Conservation (phyloP, 2,329 filamentous ascomycete genomes). For the Alternaria alternata region DNA sequence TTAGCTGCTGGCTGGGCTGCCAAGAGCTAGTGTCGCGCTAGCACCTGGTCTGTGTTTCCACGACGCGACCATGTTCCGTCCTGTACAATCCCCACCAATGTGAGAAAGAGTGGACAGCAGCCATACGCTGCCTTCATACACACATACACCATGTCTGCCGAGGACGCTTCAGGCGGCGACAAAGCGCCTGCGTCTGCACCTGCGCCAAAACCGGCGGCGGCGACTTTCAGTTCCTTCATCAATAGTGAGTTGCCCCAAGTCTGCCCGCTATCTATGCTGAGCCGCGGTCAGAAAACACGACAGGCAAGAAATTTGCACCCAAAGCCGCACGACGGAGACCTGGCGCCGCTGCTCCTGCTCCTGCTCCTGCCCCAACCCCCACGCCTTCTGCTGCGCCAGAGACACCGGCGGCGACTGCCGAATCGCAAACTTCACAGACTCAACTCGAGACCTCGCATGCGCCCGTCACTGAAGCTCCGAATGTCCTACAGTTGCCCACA, state of each 20-base stretch:
- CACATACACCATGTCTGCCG: conserved; percentile 35
- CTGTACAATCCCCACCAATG: conserved; percentile 1
- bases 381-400: conserved; percentile 9
- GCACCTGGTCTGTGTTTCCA: conserved; percentile 12
- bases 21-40: conserved; percentile 18
- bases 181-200: conserved; percentile 20
- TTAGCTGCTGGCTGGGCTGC: conserved; percentile 13
- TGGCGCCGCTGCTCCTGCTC: conserved; percentile 38
- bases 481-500: conserved; percentile 32
- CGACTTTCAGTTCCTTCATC: conserved; percentile 42
- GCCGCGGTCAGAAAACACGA: conserved; percentile 47
- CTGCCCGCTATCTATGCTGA: conserved; percentile 25
- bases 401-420: conserved; percentile 23
- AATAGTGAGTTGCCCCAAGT: conserved; percentile 34
- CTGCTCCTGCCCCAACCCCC: neutral
- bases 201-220: conserved; percentile 25
- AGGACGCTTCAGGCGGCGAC: conserved; percentile 29
- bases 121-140: neutral
- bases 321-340: conserved; percentile 57
- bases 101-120: neutral
- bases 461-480: conserved; percentile 20
- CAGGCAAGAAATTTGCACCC: conserved; percentile 59
- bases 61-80: conserved; percentile 10
- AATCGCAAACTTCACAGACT: conserved; percentile 18
- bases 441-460: conserved; percentile 15